A percentile compares a stretch with the other conserved stretches of the same genome.
Conservation (phyloP, 1,284 basidiomycete genomes). For the Boletus albobrunnescens region DNA sequence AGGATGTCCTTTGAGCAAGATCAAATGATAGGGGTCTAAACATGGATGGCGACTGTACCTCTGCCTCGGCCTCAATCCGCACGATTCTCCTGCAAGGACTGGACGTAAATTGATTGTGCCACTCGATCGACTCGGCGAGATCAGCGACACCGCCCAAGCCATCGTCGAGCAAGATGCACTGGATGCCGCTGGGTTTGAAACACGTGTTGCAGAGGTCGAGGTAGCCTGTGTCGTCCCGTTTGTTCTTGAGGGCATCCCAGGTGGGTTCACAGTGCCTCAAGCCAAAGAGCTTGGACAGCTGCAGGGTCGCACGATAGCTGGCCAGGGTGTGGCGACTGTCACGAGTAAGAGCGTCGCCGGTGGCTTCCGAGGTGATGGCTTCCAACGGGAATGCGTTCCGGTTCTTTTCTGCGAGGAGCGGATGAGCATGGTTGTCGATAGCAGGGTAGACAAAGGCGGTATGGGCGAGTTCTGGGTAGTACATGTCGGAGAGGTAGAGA, state of each 20-base stretch:
- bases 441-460: slow-evolving; percentile 40
- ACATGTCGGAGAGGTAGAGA: slow-evolving; percentile 13
- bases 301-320: slow-evolving; percentile 50
- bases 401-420: slow-evolving; percentile 49
- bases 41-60: slow-evolving; percentile 41
- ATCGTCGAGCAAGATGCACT: slow-evolving; percentile 68
- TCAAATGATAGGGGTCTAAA: slow-evolving; percentile 8
- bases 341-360: slow-evolving; percentile 44
- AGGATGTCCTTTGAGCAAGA: slow-evolving; percentile 33
- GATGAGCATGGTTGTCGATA: slow-evolving; percentile 77
- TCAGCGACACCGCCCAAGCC: slow-evolving; percentile 50
- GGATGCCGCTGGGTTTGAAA: slow-evolving; percentile 52
- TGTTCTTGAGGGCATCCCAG: slow-evolving; percentile 58
- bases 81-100: slow-evolving; percentile 57
- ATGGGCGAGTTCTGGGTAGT: slow-evolving; percentile 34
- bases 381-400: slow-evolving; percentile 53
- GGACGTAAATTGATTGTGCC: slow-evolving; percentile 58
- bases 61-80: slow-evolving; percentile 61
- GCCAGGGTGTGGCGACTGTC: slow-evolving; percentile 57
- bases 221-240: slow-evolving; percentile 45
- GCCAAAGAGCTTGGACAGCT: slow-evolving; percentile 49
- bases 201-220: slow-evolving; percentile 50
- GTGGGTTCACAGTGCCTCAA: slow-evolving; percentile 37
- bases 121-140: slow-evolving; percentile 48
- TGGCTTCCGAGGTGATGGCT: slow-evolving; percentile 61